Evolutionary conservation across 148 eudicot genomes (phyloP).

Genomic region (Nepenthes gracilis): DNA sequence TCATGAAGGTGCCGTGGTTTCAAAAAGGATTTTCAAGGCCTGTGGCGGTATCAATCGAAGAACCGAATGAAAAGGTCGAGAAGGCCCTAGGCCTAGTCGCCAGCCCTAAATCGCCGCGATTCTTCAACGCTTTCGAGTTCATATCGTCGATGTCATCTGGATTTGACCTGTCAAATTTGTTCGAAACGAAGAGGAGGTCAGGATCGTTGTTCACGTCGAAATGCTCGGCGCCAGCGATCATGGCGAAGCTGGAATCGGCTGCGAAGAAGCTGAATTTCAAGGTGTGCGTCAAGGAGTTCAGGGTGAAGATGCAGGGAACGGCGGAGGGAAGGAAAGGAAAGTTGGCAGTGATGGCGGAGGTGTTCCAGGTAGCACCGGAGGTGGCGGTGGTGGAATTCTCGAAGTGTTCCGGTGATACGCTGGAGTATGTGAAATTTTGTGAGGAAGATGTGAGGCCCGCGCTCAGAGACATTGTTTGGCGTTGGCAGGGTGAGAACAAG

Average conservation of each 20-base stretch:
- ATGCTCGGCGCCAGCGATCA: conserved; percentile 34
- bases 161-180: conserved; percentile 61
- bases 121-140: conserved; percentile 77
- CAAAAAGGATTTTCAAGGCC: neutral
- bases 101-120: conserved; percentile 28
- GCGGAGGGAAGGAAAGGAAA: conserved; percentile 62
- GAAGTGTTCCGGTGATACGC: conserved; percentile 70
- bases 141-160: conserved; percentile 89
- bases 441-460: conserved; percentile 75
- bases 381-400: conserved; percentile 80
- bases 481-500: conserved; percentile 68
- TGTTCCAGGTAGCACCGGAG: conserved; percentile 80
- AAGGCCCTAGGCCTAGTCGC: neutral
- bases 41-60: neutral
- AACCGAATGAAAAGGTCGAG: neutral
- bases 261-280: conserved; percentile 40
- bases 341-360: conserved; percentile 60
- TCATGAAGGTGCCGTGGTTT: conserved; percentile 56
- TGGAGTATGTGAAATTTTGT: conserved; percentile 72
- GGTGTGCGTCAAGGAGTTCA: conserved; percentile 33
- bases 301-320: conserved; percentile 44
- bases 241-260: conserved; percentile 29
- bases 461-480: conserved; percentile 81
- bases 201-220: conserved; percentile 61
- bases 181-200: conserved; percentile 26